Conservation (phyloP, 345 rosid genomes). For the Carallia brachiata region DNA sequence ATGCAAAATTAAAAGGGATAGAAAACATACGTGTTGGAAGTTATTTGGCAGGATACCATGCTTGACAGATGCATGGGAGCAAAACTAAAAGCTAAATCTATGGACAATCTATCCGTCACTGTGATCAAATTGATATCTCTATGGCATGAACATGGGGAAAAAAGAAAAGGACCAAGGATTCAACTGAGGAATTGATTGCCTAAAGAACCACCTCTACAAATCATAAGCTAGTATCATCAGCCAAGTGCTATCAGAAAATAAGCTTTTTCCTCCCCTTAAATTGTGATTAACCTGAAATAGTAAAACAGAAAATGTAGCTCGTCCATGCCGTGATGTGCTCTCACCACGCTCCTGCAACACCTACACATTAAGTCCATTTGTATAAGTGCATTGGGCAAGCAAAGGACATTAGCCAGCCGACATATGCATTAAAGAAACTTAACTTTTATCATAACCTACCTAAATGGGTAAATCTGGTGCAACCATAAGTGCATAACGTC, state of each 20-base stretch:
- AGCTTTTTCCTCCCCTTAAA: not conserved
- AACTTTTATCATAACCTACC: not conserved
- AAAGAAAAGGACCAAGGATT: conserved; percentile 9
- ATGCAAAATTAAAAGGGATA: not conserved
- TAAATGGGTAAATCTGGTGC: not conserved
- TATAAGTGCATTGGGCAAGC: conserved; percentile 18
- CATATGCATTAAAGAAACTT: not conserved
- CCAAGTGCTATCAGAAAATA: not conserved
- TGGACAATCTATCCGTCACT: not conserved
- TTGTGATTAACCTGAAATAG: conserved; percentile 76
- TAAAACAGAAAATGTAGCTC: conserved; percentile 96
- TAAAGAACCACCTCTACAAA: conserved; percentile 20
- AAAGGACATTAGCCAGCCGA: not conserved
- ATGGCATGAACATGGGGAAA: not conserved
- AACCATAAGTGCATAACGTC: not conserved
- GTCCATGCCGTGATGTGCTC: conserved; percentile 99
- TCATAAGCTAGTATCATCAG: conserved; percentile 12
- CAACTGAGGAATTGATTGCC: conserved; percentile 5
- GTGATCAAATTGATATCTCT: conserved; percentile 1
- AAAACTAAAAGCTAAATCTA: too few species aligned
- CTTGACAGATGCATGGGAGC: too few species aligned
- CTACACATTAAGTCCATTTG: conserved; percentile 39
- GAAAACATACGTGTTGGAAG: not conserved
- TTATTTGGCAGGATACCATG: not conserved
- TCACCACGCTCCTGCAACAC: conserved; percentile 98